Conservation (phyloP, 805 yeast species). For the Naumovozyma baii region DNA sequence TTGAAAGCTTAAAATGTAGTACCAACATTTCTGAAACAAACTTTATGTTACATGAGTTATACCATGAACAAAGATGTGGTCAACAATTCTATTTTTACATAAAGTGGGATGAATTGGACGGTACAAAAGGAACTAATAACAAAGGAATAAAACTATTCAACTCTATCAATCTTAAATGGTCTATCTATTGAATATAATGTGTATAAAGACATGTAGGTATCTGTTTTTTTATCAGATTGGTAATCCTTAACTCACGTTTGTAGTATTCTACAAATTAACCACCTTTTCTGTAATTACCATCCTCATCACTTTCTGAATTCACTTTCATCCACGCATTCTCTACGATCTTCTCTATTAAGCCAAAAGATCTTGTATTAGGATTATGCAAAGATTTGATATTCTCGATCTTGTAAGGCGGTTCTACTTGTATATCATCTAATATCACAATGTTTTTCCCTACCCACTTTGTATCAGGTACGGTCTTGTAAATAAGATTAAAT, state of each 20-base stretch:
- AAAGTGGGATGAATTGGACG: constrained; percentile 53
- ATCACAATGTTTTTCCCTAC: constrained; percentile 34
- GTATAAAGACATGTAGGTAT: not conserved
- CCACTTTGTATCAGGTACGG: constrained; percentile 39
- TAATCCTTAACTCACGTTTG: not conserved
- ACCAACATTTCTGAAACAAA: constrained; percentile 6
- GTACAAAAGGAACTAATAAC: constrained; percentile 49
- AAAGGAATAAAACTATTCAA: constrained; percentile 49
- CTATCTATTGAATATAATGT: not conserved
- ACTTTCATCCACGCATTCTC: constrained; percentile 38
- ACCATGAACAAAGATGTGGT: constrained; percentile 10
- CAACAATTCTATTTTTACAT: constrained; percentile 9
- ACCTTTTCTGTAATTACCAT: constrained; percentile 37
- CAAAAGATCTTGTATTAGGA: constrained; percentile 28
- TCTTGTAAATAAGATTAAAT: constrained; percentile 37
- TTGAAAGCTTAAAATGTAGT: constrained; percentile 30
- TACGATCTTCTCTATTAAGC: constrained; percentile 40
- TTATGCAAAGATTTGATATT: constrained; percentile 15
- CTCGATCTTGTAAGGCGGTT: constrained; percentile 35
- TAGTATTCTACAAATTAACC: constrained; percentile 30
- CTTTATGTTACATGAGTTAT: constrained; percentile 9
- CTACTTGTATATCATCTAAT: constrained; percentile 37
- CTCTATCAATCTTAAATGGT: constrained; percentile 32
- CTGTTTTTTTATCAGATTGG: not conserved
- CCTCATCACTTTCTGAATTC: constrained; percentile 21